Evolutionary conservation across 352 stramenopile species (phyloP), one percentile per base, ranked within the genome.

Genomic region (Pythium dissimile): DNA sequence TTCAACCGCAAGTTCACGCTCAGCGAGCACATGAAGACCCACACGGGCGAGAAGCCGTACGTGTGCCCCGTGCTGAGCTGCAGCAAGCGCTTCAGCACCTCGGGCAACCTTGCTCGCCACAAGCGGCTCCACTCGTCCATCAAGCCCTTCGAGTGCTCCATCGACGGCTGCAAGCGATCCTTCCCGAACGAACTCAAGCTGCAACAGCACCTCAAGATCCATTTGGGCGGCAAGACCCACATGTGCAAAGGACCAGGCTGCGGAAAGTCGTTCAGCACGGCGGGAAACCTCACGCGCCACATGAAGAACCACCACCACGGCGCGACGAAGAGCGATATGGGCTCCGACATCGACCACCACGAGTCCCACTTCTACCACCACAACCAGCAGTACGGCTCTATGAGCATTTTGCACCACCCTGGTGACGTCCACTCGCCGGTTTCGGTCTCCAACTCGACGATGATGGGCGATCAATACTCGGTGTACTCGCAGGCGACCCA

Each of bases 1-100:
- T 86, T 88, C 67, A 76, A 85, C 63, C 78, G 78, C 64, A 85
- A 84, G 43, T 88, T 85, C 54, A 88, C 79, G 30, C 63, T 86
- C 51, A 82, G 73, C 45, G 77, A 88, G 45, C 81, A 92, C 57
- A 73, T 86, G 49, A 89, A 89, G 69, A 92, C 80, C 38, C 81
- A 91, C 71, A 89, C 79, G 47, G 81, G 81, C 15, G 79, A 89
- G 64, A 77, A 88, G 55, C 81, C 81, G 12, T 74, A 87, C 51
- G 53, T 75, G 24, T 89, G 80, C 41, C 73, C 78, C 18, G 61
- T 77, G n/a, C 41, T 42, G 10, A 69, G 56, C 32, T 91, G 81
- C 50, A 62, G 67, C 55, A 89, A 88, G 67, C 73, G 79, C 7
- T 91, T 89, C 38, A 89, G 69, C 57, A 87, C 79, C 20, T 86